Evolutionary conservation across 768 basidiomycete species (phyloP).

Genomic region (Myochromella boudieri): DNA sequence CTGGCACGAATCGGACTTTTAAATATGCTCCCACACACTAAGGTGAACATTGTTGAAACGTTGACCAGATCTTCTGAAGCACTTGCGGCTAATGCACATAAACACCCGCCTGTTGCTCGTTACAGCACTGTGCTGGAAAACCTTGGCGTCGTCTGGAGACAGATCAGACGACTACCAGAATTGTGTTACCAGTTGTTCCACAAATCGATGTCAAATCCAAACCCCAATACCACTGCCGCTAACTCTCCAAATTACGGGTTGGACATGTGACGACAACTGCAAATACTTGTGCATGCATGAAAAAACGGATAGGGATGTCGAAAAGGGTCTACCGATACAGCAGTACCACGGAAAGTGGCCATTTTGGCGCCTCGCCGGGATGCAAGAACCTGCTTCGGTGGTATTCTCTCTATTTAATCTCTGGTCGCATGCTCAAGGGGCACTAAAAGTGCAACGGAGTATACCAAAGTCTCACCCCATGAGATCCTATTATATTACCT

Average conservation of each 20-base stretch:
- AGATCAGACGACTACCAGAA: slow-evolving; percentile 47
- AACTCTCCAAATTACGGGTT: slow-evolving; percentile 68
- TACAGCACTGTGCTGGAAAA: not conserved
- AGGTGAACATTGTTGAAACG: not conserved
- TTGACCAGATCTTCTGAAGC: not conserved
- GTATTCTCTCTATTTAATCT: slow-evolving; percentile 88
- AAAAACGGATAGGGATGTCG: slow-evolving; percentile 59
- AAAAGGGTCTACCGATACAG: slow-evolving; percentile 43
- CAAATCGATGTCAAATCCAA: slow-evolving; percentile 36
- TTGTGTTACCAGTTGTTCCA: slow-evolving; percentile 49
- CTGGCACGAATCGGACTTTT: no score
- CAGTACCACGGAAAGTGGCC: slow-evolving; percentile 99
- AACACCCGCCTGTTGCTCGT: slow-evolving; percentile 5
- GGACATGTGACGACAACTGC: slow-evolving; percentile 89
- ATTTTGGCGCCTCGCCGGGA: slow-evolving; percentile 83
- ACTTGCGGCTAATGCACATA: slow-evolving; percentile 2
- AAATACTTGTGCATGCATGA: slow-evolving; percentile 87
- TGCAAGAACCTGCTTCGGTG: slow-evolving; percentile 94
- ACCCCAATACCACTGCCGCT: slow-evolving; percentile 41
- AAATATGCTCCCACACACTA: slow-evolving; percentile 6
- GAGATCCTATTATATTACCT: slow-evolving; percentile 62
- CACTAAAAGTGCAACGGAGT: slow-evolving; percentile 40
- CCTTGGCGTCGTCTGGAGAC: slow-evolving; percentile 63
- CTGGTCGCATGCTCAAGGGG: slow-evolving; percentile 68
- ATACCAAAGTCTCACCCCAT: slow-evolving; percentile 65